Evolutionary conservation across 2,329 filamentous ascomycete species (phyloP), one percentile per base, ranked within the genome.

Genomic region (Botrytis byssoidea): DNA sequence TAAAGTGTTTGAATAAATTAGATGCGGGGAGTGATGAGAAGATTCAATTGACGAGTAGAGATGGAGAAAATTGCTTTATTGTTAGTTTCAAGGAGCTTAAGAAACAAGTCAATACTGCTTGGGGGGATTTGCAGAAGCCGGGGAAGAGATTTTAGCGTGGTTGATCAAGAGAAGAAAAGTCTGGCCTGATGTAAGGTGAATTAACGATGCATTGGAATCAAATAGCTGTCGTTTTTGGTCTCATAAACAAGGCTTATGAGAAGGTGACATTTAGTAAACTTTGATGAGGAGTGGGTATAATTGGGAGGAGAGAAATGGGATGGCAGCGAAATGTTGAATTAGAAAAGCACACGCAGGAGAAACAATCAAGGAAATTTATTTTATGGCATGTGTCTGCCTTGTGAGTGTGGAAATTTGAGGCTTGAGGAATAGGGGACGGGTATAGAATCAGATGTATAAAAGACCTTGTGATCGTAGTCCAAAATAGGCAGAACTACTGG

Each of bases 1-100:
- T 99, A 64, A 89, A 88, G 40, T 95, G 92, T 80, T 83, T 99
- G 77, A 98, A 97, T 84, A 98, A 97, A 82, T 85, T 99, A 71
- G 96, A 99, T 83, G 93, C 94, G 0, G 96, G 95, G 0, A 89
- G 89, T 3, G 94, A 97, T 40, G 96, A 99, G 82, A 92, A 90
- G 82, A 88, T 99, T 68, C 92, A 91, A 77, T 85, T 99, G 71
- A 91, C 94, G 37, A 97, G 93, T 82, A 89, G 95, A 73, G 95
- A 99, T 82, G 93, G 97, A 80, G 93, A 97, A 82, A 96, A 91
- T 72, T 91, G 92, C 76, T 92, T 98, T 80, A 88, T 98, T 72
- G 91, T 98, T 74, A 95, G 90, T 77, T 99, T 97, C 82, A 93
- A 93, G 82, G 96, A 98, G 82, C 83, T 99, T 75, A 97, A 89